Percentiles rank a stretch among this genome's conserved stretches.
Evolutionary conservation across 371 early-diverging fungal genomes (phyloP).

Genomic region (Capillidium rhysosporum): DNA sequence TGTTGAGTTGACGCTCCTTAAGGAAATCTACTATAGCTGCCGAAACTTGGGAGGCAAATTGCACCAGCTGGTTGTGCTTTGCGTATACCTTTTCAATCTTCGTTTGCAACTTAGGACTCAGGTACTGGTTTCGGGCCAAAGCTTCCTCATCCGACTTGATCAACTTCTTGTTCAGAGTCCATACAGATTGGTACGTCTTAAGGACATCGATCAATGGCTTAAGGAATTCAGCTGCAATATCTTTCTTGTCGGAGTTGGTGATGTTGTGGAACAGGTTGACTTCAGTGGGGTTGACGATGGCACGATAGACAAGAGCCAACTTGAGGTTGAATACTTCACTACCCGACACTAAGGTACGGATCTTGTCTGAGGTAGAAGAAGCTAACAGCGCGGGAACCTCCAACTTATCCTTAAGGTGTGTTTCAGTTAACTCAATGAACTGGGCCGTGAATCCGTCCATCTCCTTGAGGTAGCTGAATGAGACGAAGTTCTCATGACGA

Average conservation of each 20-base stretch:
- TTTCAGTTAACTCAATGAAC: not conserved
- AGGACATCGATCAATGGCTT: not conserved
- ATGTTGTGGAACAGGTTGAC: not conserved
- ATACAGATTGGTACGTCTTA: not conserved
- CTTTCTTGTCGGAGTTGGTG: not conserved
- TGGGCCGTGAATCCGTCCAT: slow-evolving; percentile 18
- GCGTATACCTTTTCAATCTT: not conserved
- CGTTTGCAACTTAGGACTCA: not conserved
- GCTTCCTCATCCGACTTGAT: not conserved
- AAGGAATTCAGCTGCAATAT: not conserved
- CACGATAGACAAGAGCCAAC: slow-evolving; percentile 1
- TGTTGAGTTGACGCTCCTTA: not conserved
- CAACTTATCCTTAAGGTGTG: not conserved
- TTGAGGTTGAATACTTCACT: not conserved
- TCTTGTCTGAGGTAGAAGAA: not conserved
- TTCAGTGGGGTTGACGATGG: not conserved
- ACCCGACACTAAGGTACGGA: not conserved
- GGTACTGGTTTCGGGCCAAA: not conserved
- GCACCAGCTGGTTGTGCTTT: not conserved
- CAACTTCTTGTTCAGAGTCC: not conserved
- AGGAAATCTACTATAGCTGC: not conserved
- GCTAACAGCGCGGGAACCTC: not conserved
- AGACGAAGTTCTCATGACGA: slow-evolving; percentile 39
- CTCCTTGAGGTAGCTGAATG: slow-evolving; percentile 31
- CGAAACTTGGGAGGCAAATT: not conserved